These are phyloP conservation scores for Blastobotrys serpentis DNA, from an alignment of 1,139 yeast genomes.

Conservation along the genomic window DNA sequence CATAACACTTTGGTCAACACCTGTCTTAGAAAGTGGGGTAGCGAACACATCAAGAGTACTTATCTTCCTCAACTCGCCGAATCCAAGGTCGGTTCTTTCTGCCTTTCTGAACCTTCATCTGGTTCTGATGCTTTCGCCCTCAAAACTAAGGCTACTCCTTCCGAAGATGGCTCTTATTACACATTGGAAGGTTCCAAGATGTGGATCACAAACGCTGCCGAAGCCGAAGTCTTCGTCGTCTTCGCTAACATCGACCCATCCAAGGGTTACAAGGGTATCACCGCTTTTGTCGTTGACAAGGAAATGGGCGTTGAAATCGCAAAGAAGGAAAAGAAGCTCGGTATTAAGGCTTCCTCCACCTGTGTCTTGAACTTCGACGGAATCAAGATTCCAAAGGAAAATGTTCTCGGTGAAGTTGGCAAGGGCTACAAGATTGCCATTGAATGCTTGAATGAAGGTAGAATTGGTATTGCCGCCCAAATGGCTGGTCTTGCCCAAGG, in stretches of 20 bases:
- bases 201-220: constrained; percentile 49
- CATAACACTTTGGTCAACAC: constrained; percentile 48
- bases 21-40: constrained; percentile 42
- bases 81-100: constrained; percentile 43
- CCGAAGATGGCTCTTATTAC: constrained; percentile 40
- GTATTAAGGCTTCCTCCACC: constrained; percentile 47
- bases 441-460: constrained; percentile 46
- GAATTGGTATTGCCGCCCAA: constrained; percentile 49
- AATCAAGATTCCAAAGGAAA: constrained; percentile 43
- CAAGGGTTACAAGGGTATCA: constrained; percentile 47
- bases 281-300: constrained; percentile 46
- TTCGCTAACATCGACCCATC: constrained; percentile 45
- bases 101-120: constrained; percentile 44
- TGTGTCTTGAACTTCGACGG: constrained; percentile 46
- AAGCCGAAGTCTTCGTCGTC: constrained; percentile 45
- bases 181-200: constrained; percentile 44
- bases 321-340: constrained; percentile 47
- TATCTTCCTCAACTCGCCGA: constrained; percentile 43
- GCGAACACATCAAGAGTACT: constrained; percentile 39
- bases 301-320: constrained; percentile 44
- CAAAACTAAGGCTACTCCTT: constrained; percentile 39
- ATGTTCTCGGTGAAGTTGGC: constrained; percentile 45
- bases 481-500: constrained; percentile 48
- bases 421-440: constrained; percentile 49
- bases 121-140: constrained; percentile 50